Conservation (phyloP, 2,329 filamentous ascomycete species). For the Trichoderma aggressivum region DNA sequence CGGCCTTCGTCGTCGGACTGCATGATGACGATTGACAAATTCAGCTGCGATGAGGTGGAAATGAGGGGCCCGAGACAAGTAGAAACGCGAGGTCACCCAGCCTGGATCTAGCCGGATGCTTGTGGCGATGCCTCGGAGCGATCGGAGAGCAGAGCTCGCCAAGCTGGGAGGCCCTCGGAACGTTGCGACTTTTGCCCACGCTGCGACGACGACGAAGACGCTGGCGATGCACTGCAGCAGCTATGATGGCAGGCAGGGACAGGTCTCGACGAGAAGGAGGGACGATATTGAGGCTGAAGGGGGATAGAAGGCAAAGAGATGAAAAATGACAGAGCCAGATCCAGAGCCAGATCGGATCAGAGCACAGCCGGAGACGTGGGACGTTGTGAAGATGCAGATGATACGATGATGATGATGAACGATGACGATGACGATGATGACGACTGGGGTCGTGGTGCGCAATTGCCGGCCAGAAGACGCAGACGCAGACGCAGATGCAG, state of each 20-base stretch:
- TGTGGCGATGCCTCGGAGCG: neutral
- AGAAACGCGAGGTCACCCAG: neutral
- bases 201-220: neutral
- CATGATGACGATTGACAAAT: conserved; percentile 17
- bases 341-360: neutral
- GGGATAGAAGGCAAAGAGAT: neutral
- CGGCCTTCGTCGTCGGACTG: conserved; percentile 23
- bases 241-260: neutral
- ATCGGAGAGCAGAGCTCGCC: conserved; percentile 2
- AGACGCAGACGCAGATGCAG: neutral
- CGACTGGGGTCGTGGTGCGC: neutral
- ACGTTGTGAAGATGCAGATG: neutral
- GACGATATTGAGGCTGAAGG: neutral
- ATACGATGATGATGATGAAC: conserved; percentile 11
- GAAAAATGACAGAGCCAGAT: neutral
- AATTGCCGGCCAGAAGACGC: conserved; percentile 6
- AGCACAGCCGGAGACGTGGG: neutral
- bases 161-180: neutral
- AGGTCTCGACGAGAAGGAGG: neutral
- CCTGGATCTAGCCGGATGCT: neutral
- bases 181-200: neutral
- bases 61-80: neutral
- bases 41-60: conserved; percentile 22
- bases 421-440: conserved; percentile 15
- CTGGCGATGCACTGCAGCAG: neutral